Evolutionary conservation across 495 filamentous ascomycete species (phyloP).

Genomic region (Cenococcum geophilum): DNA sequence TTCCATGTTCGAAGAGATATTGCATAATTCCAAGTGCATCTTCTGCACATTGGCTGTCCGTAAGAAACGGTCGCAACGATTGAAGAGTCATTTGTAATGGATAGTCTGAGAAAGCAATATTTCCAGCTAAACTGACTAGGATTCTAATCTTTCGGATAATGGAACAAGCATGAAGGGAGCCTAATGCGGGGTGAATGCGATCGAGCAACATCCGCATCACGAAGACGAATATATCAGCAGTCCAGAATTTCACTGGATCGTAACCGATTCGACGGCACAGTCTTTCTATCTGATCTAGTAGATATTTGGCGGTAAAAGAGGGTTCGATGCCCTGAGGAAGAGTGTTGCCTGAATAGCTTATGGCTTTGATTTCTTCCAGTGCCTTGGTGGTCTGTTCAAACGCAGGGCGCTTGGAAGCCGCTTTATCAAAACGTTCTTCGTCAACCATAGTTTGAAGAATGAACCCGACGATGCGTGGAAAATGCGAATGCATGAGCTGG

Average conservation of each 20-base stretch:
- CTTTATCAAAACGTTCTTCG: conserved; percentile 69
- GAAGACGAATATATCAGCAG: conserved; percentile 63
- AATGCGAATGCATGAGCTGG: conserved; percentile 56
- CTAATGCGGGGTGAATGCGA: conserved; percentile 78
- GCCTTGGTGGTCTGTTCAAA: conserved; percentile 54
- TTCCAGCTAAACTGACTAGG: conserved; percentile 69
- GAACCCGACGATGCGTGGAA: conserved; percentile 65
- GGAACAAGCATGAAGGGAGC: conserved; percentile 77
- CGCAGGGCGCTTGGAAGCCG: conserved; percentile 56
- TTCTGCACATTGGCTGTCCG: conserved; percentile 80
- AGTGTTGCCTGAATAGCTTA: conserved; percentile 51
- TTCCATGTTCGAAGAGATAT: conserved; percentile 71
- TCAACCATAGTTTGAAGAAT: conserved; percentile 66
- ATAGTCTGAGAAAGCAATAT: conserved; percentile 64
- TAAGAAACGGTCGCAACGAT: conserved; percentile 69
- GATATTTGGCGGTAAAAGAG: conserved; percentile 69
- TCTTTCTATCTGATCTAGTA: conserved; percentile 66
- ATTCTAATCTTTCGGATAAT: conserved; percentile 81
- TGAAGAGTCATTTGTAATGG: conserved; percentile 89
- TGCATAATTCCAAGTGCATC: conserved; percentile 82
- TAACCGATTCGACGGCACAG: conserved; percentile 64
- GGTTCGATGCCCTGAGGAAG: conserved; percentile 78
- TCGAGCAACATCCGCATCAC: conserved; percentile 72
- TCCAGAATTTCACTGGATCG: conserved; percentile 66
- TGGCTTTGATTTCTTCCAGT: conserved; percentile 60